Conservation (phyloP, 495 filamentous ascomycete genomes). For the Trichoderma virens region DNA sequence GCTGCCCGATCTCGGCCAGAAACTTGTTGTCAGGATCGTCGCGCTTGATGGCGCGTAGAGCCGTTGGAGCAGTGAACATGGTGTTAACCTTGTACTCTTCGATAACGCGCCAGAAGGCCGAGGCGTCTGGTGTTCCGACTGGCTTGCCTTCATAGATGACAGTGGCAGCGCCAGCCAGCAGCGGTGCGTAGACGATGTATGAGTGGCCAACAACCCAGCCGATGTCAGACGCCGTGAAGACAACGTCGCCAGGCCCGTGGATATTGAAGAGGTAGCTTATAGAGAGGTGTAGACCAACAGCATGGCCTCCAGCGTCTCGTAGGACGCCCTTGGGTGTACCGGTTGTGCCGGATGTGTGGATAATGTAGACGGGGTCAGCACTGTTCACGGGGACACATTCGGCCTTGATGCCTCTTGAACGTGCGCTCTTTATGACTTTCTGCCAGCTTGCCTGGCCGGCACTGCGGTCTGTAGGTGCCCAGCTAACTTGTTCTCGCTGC, state of each 20-base stretch:
- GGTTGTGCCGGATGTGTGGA: slow-evolving; percentile 81
- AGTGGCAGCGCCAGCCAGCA: slow-evolving; percentile 77
- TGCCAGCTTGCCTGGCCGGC: slow-evolving; percentile 74
- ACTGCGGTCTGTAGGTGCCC: slow-evolving; percentile 56
- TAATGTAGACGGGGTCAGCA: slow-evolving; percentile 77
- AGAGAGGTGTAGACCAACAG: slow-evolving; percentile 73
- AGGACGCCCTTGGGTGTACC: slow-evolving; percentile 85
- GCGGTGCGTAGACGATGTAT: slow-evolving; percentile 70
- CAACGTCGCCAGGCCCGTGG: slow-evolving; percentile 70
- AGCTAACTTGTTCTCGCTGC: slow-evolving; percentile 66
- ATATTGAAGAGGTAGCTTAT: slow-evolving; percentile 75
- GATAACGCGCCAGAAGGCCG: slow-evolving; percentile 80
- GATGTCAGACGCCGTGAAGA: slow-evolving; percentile 71
- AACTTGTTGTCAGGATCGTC: slow-evolving; percentile 69
- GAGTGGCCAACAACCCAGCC: slow-evolving; percentile 84
- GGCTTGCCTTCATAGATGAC: slow-evolving; percentile 91
- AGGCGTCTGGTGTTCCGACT: slow-evolving; percentile 78
- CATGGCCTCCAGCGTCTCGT: slow-evolving; percentile 77
- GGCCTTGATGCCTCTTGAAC: slow-evolving; percentile 54
- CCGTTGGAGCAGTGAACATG: slow-evolving; percentile 80
- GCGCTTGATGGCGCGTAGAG: slow-evolving; percentile 76
- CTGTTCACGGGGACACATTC: slow-evolving; percentile 69
- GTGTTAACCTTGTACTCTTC: slow-evolving; percentile 77
- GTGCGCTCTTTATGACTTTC: slow-evolving; percentile 59
- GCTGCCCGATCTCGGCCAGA: slow-evolving; percentile 52